Conservation (phyloP, 371 early-diverging fungal species). For the Choanephora cucurbitarum region DNA sequence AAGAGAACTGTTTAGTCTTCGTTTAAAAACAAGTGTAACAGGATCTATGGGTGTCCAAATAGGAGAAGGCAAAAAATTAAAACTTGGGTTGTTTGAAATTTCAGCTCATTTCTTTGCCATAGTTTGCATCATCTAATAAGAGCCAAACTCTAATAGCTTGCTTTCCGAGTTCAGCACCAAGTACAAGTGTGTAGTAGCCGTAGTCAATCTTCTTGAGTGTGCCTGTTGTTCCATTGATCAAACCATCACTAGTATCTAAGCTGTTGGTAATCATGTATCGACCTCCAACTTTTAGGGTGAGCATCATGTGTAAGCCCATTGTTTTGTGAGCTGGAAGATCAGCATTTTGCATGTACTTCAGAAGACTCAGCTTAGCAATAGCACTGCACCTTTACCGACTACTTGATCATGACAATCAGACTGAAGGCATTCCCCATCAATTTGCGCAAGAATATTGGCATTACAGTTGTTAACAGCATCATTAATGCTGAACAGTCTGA, state of each 20-base stretch:
- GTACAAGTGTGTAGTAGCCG: not conserved
- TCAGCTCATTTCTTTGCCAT: not conserved
- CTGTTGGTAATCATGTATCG: slow-evolving; percentile 6
- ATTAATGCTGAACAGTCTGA: not conserved
- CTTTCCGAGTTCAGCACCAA: not conserved
- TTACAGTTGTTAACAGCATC: not conserved
- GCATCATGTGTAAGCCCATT: not conserved
- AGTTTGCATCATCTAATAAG: not conserved
- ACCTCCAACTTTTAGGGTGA: not conserved
- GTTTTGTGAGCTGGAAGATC: not conserved
- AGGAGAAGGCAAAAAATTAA: not conserved
- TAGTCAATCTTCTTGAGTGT: not conserved
- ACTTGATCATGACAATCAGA: not conserved
- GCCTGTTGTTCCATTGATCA: not conserved
- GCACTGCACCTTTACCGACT: not conserved
- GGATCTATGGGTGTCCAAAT: not conserved
- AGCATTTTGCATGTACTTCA: not conserved
- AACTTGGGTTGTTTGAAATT: not conserved
- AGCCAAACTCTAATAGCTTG: not conserved
- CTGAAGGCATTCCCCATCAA: not conserved
- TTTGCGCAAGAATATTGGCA: not conserved
- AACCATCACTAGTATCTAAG: slow-evolving; percentile 1
- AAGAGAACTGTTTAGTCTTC: not conserved
- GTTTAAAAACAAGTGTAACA: not conserved
- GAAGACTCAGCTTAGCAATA: not conserved